Evolutionary conservation across 1,284 basidiomycete species (phyloP).

Genomic region (Trichosporon sp.): DNA sequence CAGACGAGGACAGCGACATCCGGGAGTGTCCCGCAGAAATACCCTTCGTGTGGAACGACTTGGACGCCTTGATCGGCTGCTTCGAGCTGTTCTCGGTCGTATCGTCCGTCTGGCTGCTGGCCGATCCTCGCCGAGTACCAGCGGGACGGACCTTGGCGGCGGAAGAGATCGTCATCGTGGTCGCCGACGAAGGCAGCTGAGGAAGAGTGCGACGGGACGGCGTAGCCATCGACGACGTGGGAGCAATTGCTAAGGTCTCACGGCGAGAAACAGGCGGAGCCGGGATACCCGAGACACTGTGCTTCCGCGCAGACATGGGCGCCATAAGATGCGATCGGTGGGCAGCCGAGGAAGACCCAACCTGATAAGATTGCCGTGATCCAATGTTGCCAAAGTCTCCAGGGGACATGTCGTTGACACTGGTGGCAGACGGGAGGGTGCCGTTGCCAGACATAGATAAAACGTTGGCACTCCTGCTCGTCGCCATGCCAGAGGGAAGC

Average conservation of each 20-base stretch:
- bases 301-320: conserved; percentile 35
- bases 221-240: conserved; percentile 19
- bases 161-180: conserved; percentile 39
- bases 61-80: conserved; percentile 24
- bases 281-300: conserved; percentile 18
- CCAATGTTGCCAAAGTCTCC: conserved; percentile 12
- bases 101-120: conserved; percentile 10
- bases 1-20: conserved; percentile 39
- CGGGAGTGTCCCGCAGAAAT: conserved; percentile 16
- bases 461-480: conserved; percentile 16
- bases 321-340: conserved; percentile 39
- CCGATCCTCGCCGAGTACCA: conserved; percentile 20
- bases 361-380: conserved; percentile 14
- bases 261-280: conserved; percentile 15
- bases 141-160: conserved; percentile 31
- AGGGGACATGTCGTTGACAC: conserved; percentile 7
- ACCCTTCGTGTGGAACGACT: conserved; percentile 42
- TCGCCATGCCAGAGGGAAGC: conserved; percentile 12
- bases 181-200: conserved; percentile 37
- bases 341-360: conserved; percentile 23
- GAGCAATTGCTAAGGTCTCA: conserved; percentile 8
- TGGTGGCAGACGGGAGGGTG: neutral
- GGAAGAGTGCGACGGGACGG: conserved; percentile 60
- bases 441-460: conserved; percentile 1
- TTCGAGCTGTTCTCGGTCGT: conserved; percentile 12